Evolutionary conservation across 1,139 yeast species (phyloP).

Genomic region (Debaryomyces nepalensis): DNA sequence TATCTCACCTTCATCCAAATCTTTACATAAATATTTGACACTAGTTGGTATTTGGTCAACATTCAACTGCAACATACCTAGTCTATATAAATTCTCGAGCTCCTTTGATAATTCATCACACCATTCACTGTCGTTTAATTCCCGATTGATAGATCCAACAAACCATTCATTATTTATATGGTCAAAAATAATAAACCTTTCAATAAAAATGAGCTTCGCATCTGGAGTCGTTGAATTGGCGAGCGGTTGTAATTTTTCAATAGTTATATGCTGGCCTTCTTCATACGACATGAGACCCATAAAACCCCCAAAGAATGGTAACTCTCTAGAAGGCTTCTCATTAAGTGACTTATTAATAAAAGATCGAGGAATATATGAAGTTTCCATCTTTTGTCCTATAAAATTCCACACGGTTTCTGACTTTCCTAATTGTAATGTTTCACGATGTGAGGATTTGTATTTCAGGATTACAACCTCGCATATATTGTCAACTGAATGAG

Average conservation of each 20-base stretch:
- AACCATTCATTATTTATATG: conserved; percentile 53
- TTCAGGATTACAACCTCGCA: conserved; percentile 24
- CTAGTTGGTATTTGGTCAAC: conserved; percentile 28
- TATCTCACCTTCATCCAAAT: conserved; percentile 27
- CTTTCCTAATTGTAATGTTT: conserved; percentile 16
- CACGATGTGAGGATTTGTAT: conserved; percentile 18
- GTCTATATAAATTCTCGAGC: conserved; percentile 15
- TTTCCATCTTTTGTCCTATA: conserved; percentile 29
- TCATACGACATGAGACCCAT: conserved; percentile 88
- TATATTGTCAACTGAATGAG: conserved; percentile 61
- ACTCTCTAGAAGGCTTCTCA: conserved; percentile 26
- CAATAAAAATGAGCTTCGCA: conserved; percentile 73
- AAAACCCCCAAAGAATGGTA: conserved; percentile 89
- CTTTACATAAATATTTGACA: conserved; percentile 31
- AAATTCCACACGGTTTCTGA: conserved; percentile 29
- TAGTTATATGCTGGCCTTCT: conserved; percentile 60
- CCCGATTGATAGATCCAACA: conserved; percentile 53
- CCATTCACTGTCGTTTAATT: conserved; percentile 41
- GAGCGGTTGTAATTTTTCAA: conserved; percentile 37
- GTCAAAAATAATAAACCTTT: conserved; percentile 64
- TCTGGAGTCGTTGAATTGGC: conserved; percentile 58
- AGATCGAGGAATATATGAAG: conserved; percentile 27
- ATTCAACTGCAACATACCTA: conserved; percentile 20
- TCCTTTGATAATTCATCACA: conserved; percentile 25
- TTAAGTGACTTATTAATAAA: conserved; percentile 21